Evolutionary conservation across 371 early-diverging fungal genomes (phyloP), one percentile per base, ranked within the genome.

Genomic region (Mycotypha africana): DNA sequence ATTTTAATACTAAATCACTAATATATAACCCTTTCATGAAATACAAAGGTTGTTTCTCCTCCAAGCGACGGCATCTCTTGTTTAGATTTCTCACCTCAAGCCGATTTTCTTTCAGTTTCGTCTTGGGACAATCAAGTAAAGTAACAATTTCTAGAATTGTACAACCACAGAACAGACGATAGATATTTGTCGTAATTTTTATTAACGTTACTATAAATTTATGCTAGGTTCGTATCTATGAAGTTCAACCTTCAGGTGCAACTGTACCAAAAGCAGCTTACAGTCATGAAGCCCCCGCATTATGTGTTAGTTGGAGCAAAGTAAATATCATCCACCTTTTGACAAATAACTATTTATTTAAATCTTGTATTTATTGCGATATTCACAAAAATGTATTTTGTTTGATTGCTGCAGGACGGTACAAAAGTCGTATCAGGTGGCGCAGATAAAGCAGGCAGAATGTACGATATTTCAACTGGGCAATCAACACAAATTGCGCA

Each of bases 71-170:
- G 86, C 25, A 78, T 94, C 47, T 89, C 89, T n/a, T 79, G 67
- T 20, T 45, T 96, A 37, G 56, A 73, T 14, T 95, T 91, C 62
- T 82, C 83, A 24, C 81, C 92, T 6, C 74, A 76, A 47, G 86
- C 87, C 9, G 88, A 97, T 61, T 85, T 78, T 33, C 63, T 97
- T 21, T 85, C 93, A 1, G 92, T 86, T 0, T 72, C 86, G 11
- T 91, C 92, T 5, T 97, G 96, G 95, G 93, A 95, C 65, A 89
- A 89, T 61, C 82, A 86, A 65, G 94, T 89, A 76, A 38, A 53
- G 22, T n/a, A n/a, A n/a, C n/a, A n/a, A n/a, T n/a, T n/a, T n/a
- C n/a, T n/a, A n/a, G n/a, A n/a, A 20, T 37, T 21, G 0, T 37
- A 4, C 9, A 17, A 37, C 15, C 21, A 8, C 14, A 7, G 8